Evolutionary conservation across 1,284 basidiomycete species (phyloP), one percentile per base, ranked within the genome.

Genomic region (Marasmius sp.): DNA sequence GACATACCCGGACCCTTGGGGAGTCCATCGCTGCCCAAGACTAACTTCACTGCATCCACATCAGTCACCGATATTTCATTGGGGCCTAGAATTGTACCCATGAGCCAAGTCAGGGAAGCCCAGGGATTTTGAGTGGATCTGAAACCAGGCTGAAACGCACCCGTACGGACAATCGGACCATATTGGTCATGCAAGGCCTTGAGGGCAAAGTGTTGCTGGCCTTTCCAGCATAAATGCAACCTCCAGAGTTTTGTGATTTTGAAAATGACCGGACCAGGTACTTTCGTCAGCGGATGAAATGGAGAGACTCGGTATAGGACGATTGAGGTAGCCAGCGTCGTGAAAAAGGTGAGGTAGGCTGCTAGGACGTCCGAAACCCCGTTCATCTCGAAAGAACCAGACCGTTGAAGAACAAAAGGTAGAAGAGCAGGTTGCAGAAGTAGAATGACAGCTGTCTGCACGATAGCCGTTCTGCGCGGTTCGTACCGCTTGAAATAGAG

Each of bases 271-370:
- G 80, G 81, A 37, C 81, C 82, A 3, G 81, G 81, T 61, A 78
- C 77, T 33, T 72, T 68, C 6, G 79, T 76, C 14, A 84, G 71
- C 6, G 82, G 81, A 64, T 84, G 82, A 68, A 77, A 77, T 4
- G 81, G 81, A 6, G 81, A 82, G 7, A 82, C 61, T 10, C 82
- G 79, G 66, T 83, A 83, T 1, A 72, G 20, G 27, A 74, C 54
- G n/a, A 79, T 74, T 0, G 79, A 79, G 2, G 63, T 48, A 16
- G 69, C 36, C 12, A 80, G 66, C 1, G 71, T 64, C 6, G 60
- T 36, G 65, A 68, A 71, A 61, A 71, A 76, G 0, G 66, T 57
- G 20, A 60, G 34, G 37, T 56, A 39, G 11, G 38, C 18, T 14
- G 33, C 33, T 8, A 18, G 39, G 54, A 18, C n/a, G 54, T 56